phyloP scores from a whole-genome alignment of 2,329 filamentous ascomycete genomes.

The Fusarium sp. region DNA sequence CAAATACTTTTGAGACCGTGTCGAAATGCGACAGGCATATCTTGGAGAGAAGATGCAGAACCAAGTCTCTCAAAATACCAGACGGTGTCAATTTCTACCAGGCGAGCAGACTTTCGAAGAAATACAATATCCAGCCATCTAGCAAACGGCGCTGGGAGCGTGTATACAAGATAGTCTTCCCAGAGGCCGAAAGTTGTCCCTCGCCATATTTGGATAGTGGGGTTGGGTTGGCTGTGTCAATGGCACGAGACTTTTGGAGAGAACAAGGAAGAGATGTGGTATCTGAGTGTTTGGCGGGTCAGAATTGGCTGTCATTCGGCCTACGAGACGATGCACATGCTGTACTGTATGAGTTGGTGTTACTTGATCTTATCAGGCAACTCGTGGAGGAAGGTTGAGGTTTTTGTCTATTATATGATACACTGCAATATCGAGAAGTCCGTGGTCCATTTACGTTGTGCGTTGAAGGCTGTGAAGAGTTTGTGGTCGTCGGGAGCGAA shows the following conservation, averaged over 20 bases:
- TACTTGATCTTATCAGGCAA: background rate
- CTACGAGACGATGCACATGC: background rate
- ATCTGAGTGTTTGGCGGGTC: background rate
- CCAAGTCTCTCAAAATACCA: background rate
- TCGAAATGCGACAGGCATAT: background rate
- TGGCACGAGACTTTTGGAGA: background rate
- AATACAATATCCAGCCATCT: background rate
- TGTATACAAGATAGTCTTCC: fast-evolving
- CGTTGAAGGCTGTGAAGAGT: too few species aligned
- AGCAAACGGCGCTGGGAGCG: background rate
- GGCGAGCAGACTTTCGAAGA: fast-evolving
- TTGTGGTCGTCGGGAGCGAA: too few species aligned
- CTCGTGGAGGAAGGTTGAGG: background rate
- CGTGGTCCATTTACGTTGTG: too few species aligned
- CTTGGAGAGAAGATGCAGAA: background rate
- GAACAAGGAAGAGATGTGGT: fast-evolving
- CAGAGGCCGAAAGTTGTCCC: background rate
- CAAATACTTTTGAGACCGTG: background rate
- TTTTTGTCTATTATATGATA: too few species aligned
- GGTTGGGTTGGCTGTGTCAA: background rate
- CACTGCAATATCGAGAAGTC: too few species aligned
- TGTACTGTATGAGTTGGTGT: background rate
- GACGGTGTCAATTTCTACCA: background rate
- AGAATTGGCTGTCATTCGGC: background rate
- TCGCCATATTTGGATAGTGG: background rate